These are phyloP conservation scores for Phoma herbarum DNA, from an alignment of 2,329 filamentous ascomycete species.

Conservation along the genomic window DNA sequence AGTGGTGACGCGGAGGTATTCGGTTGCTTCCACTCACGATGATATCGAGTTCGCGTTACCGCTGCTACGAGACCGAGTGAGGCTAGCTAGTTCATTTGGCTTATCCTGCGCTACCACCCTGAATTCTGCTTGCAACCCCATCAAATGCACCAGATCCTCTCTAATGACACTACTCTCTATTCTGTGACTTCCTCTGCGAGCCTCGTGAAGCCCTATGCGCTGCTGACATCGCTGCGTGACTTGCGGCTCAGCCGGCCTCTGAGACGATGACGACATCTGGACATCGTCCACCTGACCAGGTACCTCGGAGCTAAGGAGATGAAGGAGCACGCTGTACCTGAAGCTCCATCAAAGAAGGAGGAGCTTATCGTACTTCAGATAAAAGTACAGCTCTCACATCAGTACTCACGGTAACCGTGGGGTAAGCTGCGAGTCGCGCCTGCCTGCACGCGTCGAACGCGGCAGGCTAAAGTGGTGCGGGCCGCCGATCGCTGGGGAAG, in stretches of 20 bases:
- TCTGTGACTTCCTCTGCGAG: conserved; percentile 16
- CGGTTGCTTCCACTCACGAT: background rate
- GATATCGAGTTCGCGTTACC: conserved; percentile 3
- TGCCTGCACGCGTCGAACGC: conserved; percentile 20
- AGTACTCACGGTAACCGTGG: conserved; percentile 19
- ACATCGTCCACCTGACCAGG: conserved; percentile 32
- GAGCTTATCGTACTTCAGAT: conserved; percentile 4
- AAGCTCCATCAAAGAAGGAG: background rate
- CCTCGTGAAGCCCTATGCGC: conserved; percentile 21
- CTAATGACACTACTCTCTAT: conserved; percentile 5
- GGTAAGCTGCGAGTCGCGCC: conserved; percentile 23
- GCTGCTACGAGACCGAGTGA: conserved; percentile 10
- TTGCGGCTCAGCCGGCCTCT: conserved; percentile 40
- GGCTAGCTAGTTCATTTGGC: conserved; percentile 16
- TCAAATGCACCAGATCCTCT: conserved; percentile 33
- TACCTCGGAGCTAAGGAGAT: conserved; percentile 2
- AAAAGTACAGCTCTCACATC: conserved; percentile 1
- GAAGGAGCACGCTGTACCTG: conserved; percentile 10
- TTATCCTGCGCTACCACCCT: conserved; percentile 29
- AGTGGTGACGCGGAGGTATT: background rate
- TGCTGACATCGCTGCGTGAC: conserved; percentile 42
- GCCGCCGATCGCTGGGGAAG: conserved; percentile 28
- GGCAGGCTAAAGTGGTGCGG: conserved; percentile 25
- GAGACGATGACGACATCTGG: conserved; percentile 45
- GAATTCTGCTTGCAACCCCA: conserved; percentile 34